Conservation (phyloP, 352 stramenopile genomes). For the Pythium pectinolyticum region DNA sequence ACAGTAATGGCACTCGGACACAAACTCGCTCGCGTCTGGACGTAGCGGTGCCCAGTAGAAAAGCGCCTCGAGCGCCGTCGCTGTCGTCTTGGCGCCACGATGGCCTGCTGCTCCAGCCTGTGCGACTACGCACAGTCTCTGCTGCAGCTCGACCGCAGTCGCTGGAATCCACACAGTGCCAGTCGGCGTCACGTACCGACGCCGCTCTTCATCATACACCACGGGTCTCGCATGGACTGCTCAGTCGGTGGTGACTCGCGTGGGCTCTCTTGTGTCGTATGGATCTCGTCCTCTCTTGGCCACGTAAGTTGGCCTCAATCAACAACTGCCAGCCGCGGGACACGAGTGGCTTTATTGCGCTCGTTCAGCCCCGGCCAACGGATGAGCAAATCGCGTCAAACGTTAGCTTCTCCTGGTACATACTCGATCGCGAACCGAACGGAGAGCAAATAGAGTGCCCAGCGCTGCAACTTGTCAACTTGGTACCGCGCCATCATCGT, state of each 20-base stretch:
- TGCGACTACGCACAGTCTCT: conserved; percentile 26
- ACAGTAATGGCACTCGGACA: too few relatives aligned
- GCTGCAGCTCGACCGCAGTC: conserved; percentile 22
- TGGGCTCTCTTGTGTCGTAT: neutral
- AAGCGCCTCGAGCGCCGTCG: neutral
- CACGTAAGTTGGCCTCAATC: conserved; percentile 16
- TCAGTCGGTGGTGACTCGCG: too few relatives aligned
- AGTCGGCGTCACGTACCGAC: neutral
- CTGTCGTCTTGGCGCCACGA: conserved; percentile 20
- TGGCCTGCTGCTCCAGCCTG: conserved; percentile 29
- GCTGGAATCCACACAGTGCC: conserved; percentile 33
- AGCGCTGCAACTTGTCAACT: conserved; percentile 34
- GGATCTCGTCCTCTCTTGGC: conserved; percentile 12
- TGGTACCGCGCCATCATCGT: conserved; percentile 18
- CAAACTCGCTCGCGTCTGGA: too few relatives aligned
- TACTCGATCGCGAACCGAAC: conserved; percentile 30
- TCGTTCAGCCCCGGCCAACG: conserved; percentile 2
- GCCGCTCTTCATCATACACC: neutral
- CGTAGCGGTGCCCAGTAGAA: too few relatives aligned
- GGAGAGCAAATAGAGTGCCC: conserved; percentile 23
- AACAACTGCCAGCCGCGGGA: neutral
- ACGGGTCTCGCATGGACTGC: neutral
- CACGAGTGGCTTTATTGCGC: neutral
- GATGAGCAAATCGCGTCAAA: conserved; percentile 29
- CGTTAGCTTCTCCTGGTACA: conserved; percentile 28